Base-by-base conservation (phyloP, 2,329 filamentous ascomycete species). In the Thermothelomyces thermophilus region DNA sequence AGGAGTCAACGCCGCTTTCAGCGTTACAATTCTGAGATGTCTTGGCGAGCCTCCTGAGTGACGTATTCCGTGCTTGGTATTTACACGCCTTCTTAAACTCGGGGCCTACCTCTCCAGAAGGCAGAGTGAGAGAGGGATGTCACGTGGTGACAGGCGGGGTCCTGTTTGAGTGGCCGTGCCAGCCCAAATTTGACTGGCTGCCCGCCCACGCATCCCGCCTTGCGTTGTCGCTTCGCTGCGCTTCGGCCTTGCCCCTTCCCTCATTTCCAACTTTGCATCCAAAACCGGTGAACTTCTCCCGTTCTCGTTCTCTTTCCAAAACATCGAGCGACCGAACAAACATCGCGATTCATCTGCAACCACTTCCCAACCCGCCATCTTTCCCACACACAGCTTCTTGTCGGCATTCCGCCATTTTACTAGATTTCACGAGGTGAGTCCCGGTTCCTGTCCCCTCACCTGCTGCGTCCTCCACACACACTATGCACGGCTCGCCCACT, bases 241-340 rank as follows among this genome's bases (percentile, higher is more conserved):
- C 56, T 56, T 57, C 56, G 57, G 56, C 58, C 58, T 60, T 60
- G 59, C 57, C 58, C 58, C 58, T 58, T 60, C 57, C 58, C 58
- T 60, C 59, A 60, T 60, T 61, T 61, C 58, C 59, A 60, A 59
- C 58, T 59, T 58, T 58, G 51, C 59, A 53, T 55, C 57, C 55
- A 58, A 59, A 61, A 56, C 54, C 49, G 36, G 54, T 55, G 46
- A 26, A 55, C 51, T 53, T 55, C 41, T 42, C 51, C 48, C 46
- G 41, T 53, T 57, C 56, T 46, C 45, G 45, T 48, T 50, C 44
- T 56, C 51, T 50, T 48, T 51, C 50, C 37, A 49, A 48, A 56
- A 52, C 55, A 54, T 44, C 53, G 41, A 53, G 37, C 54, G 41
- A 51, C 42, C 46, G 37, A 46, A 47, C 42, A 43, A 40, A 9